phyloP scores from a whole-genome alignment of 176 grass and related monocot genomes.

The Ananas comosus region DNA sequence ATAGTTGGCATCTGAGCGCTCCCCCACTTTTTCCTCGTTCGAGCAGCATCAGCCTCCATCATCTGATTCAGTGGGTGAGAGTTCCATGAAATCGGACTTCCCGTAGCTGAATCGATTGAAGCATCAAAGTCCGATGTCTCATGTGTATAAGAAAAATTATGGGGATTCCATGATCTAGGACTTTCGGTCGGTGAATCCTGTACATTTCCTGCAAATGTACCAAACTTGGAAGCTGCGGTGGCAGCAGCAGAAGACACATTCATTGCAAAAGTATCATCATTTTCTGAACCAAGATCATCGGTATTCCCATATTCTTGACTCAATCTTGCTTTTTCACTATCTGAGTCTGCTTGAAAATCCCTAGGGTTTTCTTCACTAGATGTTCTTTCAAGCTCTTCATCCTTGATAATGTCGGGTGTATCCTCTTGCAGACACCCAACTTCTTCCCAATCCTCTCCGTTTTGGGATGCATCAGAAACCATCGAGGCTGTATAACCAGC shows the following conservation, averaged over 20 bases:
- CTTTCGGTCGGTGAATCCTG: slow-evolving; percentile 38
- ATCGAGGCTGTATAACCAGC: slow-evolving; percentile 31
- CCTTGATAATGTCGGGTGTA: slow-evolving; percentile 49
- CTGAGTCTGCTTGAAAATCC: slow-evolving; percentile 64
- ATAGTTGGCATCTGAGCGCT: slow-evolving; percentile 63
- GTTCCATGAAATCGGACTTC: slow-evolving; percentile 79
- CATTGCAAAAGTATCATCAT: slow-evolving; percentile 22
- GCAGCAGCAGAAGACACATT: background rate
- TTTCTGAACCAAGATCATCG: slow-evolving; percentile 75
- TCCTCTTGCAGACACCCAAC: slow-evolving; percentile 47
- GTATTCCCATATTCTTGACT: slow-evolving; percentile 53
- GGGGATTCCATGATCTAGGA: slow-evolving; percentile 43
- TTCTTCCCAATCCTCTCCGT: slow-evolving; percentile 34
- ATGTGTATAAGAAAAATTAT: slow-evolving; percentile 50
- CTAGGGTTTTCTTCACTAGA: slow-evolving; percentile 55
- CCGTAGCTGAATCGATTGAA: slow-evolving; percentile 66
- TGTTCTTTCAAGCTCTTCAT: slow-evolving; percentile 66
- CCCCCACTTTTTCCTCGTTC: slow-evolving; percentile 93
- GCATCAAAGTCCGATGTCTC: slow-evolving; percentile 69
- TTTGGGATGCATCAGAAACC: slow-evolving; percentile 30
- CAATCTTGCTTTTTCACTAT: slow-evolving; percentile 60
- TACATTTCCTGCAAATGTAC: slow-evolving; percentile 37
- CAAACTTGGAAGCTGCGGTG: slow-evolving; percentile 25
- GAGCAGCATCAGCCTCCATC: slow-evolving; percentile 59
- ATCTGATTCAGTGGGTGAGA: slow-evolving; percentile 64